Conservation (phyloP, 176 grass and related monocot species). For the Pontederia crassipes region DNA sequence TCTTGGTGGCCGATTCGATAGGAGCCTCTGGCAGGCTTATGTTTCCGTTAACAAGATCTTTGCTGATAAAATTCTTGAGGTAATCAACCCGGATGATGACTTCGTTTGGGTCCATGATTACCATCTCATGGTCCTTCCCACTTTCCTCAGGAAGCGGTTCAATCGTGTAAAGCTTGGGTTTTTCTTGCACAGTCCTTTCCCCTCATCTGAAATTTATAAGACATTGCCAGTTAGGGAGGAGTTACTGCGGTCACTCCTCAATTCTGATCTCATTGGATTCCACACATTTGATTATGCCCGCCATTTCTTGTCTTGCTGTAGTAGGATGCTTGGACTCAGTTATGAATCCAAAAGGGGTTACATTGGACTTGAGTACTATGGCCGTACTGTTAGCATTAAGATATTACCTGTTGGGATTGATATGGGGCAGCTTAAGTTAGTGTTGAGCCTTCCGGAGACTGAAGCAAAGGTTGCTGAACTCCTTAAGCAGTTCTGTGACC, state of each 20-base stretch:
- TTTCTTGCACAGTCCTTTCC: conserved; percentile 90
- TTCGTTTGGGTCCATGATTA: conserved; percentile 94
- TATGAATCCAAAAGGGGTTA: conserved; percentile 88
- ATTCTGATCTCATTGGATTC: conserved; percentile 84
- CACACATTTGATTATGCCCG: conserved; percentile 92
- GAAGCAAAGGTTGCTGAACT: conserved; percentile 60
- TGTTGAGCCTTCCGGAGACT: conserved; percentile 51
- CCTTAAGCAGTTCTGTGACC: conserved; percentile 51
- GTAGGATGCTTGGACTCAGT: conserved; percentile 79
- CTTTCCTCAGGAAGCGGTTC: conserved; percentile 73
- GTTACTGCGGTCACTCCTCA: conserved; percentile 61
- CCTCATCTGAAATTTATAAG: conserved; percentile 76
- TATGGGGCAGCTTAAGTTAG: conserved; percentile 55
- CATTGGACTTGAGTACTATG: conserved; percentile 84
- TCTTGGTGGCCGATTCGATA: conserved; percentile 83
- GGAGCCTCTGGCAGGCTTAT: conserved; percentile 75
- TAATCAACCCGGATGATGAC: conserved; percentile 88
- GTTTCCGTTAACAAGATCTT: conserved; percentile 96
- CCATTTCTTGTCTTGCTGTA: conserved; percentile 83
- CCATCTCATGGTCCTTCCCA: conserved; percentile 85
- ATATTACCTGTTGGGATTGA: conserved; percentile 83
- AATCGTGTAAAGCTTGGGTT: conserved; percentile 78
- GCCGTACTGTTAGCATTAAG: conserved; percentile 77
- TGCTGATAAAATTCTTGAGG: conserved; percentile 84
- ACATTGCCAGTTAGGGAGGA: conserved; percentile 76